Percentiles rank a stretch among this genome's conserved stretches.
phyloP scores from a whole-genome alignment of 805 yeast genomes.

The Lipomyces starkeyi region DNA sequence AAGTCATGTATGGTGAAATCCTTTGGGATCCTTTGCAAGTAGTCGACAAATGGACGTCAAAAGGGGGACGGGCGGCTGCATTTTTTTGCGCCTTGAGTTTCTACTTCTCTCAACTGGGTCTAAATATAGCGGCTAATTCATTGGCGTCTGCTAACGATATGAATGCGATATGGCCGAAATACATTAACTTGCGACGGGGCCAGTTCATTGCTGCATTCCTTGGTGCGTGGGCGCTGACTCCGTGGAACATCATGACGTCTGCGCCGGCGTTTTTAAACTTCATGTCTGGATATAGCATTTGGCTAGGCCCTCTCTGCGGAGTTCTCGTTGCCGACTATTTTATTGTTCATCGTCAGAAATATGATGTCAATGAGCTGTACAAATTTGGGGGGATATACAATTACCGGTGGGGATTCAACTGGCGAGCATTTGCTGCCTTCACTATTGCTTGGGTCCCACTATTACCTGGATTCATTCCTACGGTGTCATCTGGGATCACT shows the following conservation, averaged over 20 bases:
- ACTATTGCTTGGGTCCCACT: conserved; percentile 36
- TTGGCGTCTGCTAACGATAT: conserved; percentile 51
- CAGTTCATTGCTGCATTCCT: conserved; percentile 56
- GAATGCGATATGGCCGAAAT: conserved; percentile 51
- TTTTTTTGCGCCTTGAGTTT: conserved; percentile 49
- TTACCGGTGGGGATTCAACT: conserved; percentile 52
- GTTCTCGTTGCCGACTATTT: conserved; percentile 52
- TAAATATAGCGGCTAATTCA: conserved; percentile 63
- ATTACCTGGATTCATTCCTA: conserved; percentile 17
- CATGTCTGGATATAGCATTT: conserved; percentile 77
- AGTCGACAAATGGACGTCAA: conserved; percentile 34
- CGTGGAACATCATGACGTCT: conserved; percentile 76
- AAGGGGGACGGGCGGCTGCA: conserved; percentile 38
- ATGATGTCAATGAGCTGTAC: conserved; percentile 66
- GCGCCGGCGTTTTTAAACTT: conserved; percentile 79
- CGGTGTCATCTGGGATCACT: conserved; percentile 48
- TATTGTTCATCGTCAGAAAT: conserved; percentile 69
- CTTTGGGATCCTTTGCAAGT: conserved; percentile 37
- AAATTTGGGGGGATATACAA: conserved; percentile 50
- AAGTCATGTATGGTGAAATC: conserved; percentile 31
- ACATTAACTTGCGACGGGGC: conserved; percentile 66
- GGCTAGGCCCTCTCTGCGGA: conserved; percentile 82
- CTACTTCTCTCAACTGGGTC: conserved; percentile 73
- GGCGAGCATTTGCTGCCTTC: conserved; percentile 51
- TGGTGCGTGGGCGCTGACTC: conserved; percentile 68